Conservation (phyloP, 129 eudicot species). For the Arctium minus region DNA sequence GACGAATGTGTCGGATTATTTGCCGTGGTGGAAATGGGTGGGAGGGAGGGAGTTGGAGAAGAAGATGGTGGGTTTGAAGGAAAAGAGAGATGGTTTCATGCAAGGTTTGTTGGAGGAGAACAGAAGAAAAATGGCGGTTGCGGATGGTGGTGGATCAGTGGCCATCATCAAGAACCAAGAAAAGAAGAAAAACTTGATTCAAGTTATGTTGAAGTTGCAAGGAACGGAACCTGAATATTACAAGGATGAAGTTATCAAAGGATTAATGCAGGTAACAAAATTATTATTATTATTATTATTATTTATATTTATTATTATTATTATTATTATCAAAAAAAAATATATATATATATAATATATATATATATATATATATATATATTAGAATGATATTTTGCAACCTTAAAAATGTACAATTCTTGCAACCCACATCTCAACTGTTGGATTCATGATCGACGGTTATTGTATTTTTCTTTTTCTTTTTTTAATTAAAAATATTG, state of each 20-base stretch:
- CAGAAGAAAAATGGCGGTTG: neutral
- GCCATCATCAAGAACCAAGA: neutral
- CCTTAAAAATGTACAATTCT: too few relatives aligned
- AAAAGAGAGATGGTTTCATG: conserved; percentile 31
- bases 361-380: too few relatives aligned
- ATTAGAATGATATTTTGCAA: too few relatives aligned
- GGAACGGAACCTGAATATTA: conserved; percentile 33
- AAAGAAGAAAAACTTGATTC: conserved; percentile 29
- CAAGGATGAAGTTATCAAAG: conserved; percentile 23
- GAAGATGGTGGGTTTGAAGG: conserved; percentile 28
- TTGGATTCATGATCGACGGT: too few relatives aligned
- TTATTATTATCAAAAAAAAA: neutral
- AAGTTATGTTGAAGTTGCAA: conserved; percentile 34
- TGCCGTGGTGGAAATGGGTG: conserved; percentile 41
- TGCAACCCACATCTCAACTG: too few relatives aligned
- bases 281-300: neutral
- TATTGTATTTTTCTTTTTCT: too few relatives aligned
- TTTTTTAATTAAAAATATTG: too few relatives aligned
- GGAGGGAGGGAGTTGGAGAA: conserved; percentile 29
- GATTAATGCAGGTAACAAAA: conserved; percentile 42
- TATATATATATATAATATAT: too few relatives aligned
- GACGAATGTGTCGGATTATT: conserved; percentile 38
- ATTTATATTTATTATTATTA: neutral
- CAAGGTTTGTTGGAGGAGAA: conserved; percentile 39
- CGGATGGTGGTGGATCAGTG: neutral